Conservation (phyloP, 495 filamentous ascomycete genomes). For the Cercophora samala region DNA sequence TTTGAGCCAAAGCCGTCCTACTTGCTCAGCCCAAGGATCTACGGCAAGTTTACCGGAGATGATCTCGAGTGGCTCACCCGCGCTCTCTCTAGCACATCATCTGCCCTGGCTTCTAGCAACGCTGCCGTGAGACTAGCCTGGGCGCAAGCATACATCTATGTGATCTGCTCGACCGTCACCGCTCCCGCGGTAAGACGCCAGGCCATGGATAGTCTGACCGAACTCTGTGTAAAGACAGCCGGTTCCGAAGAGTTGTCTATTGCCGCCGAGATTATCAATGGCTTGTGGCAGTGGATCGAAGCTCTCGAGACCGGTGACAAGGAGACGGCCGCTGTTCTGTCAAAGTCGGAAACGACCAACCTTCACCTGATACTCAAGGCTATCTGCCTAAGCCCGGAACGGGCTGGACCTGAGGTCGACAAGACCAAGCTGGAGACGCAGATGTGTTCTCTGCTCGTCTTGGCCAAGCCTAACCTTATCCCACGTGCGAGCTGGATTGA, state of each 20-base stretch:
- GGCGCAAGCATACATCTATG: conserved; percentile 77
- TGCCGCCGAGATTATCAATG: conserved; percentile 61
- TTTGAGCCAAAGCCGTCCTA: conserved; percentile 75
- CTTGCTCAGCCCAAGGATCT: conserved; percentile 77
- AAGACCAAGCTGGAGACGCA: conserved; percentile 54
- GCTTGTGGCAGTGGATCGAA: conserved; percentile 80
- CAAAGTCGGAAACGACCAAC: conserved; percentile 61
- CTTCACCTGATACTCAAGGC: conserved; percentile 64
- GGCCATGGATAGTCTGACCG: conserved; percentile 55
- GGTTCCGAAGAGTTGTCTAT: conserved; percentile 33
- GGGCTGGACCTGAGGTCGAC: conserved; percentile 36
- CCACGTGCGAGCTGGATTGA: conserved; percentile 83
- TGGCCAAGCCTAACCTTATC: conserved; percentile 75
- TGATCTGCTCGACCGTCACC: conserved; percentile 60
- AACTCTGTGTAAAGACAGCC: conserved; percentile 53
- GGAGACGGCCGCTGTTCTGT: conserved; percentile 66
- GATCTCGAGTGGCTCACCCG: conserved; percentile 75
- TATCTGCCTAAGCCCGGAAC: conserved; percentile 57
- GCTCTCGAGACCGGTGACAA: conserved; percentile 64
- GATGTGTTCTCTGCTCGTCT: conserved; percentile 69
- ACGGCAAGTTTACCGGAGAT: conserved; percentile 70
- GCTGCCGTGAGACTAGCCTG: conserved; percentile 54
- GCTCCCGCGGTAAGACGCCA: conserved; percentile 57
- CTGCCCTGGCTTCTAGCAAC: conserved; percentile 33
- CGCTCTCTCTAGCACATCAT: conserved; percentile 61